Evolutionary conservation across 2,329 filamentous ascomycete species (phyloP).

Genomic region (Pseudopithomyces chartarum): DNA sequence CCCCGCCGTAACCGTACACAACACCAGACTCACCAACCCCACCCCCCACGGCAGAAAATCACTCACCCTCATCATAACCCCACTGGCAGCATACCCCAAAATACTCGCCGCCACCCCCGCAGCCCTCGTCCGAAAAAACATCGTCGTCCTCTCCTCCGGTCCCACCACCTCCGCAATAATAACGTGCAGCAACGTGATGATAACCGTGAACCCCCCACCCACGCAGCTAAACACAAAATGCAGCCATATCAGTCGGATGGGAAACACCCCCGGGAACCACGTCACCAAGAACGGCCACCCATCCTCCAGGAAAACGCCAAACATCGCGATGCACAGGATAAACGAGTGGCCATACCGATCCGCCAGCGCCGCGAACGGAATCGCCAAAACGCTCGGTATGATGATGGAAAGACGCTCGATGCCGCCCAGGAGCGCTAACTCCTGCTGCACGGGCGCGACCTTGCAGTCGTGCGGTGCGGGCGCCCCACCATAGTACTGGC

Average conservation of each 20-base stretch:
- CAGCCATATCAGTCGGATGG: constrained; percentile 22
- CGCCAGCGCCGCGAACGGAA: constrained; percentile 25
- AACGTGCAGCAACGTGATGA: constrained; percentile 22
- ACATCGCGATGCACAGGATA: constrained; percentile 20
- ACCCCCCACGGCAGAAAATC: constrained; percentile 19
- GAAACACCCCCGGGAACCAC: constrained; percentile 19
- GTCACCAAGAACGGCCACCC: constrained; percentile 18
- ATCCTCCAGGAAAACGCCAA: constrained; percentile 21
- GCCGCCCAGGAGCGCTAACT: constrained; percentile 18
- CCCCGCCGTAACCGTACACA: constrained; percentile 10
- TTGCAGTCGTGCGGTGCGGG: constrained; percentile 18
- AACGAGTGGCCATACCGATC: constrained; percentile 21
- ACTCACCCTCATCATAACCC: constrained; percentile 14
- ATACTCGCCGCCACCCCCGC: constrained; percentile 22
- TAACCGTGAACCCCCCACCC: constrained; percentile 20
- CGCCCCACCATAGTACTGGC: constrained; percentile 13
- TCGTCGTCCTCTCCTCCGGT: constrained; percentile 16
- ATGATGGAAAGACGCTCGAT: constrained; percentile 23
- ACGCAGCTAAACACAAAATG: constrained; percentile 20
- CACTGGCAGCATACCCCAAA: constrained; percentile 20
- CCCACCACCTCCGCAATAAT: constrained; percentile 23
- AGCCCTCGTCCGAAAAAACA: constrained; percentile 21
- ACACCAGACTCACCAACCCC: constrained; percentile 9
- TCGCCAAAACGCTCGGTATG: constrained; percentile 22
- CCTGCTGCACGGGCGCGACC: constrained; percentile 20